These are phyloP conservation scores for Tilletiopsis washingtonensis DNA, from an alignment of 1,284 basidiomycete species.

Conservation along the genomic window DNA sequence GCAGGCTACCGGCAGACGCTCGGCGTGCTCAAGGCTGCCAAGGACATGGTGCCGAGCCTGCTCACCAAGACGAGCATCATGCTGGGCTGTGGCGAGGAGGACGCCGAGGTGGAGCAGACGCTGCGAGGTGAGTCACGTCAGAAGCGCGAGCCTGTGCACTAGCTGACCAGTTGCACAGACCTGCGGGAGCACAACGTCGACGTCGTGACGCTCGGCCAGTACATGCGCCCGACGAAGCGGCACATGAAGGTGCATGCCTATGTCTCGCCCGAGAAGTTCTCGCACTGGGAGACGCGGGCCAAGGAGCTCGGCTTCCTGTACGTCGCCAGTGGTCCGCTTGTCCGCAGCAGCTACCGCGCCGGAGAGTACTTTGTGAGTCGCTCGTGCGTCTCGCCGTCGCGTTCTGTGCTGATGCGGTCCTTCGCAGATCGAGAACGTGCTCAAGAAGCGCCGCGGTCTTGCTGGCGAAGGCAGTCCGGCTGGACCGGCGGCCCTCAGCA, in stretches of 20 bases:
- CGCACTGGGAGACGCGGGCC: conserved; percentile 78
- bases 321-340: conserved; percentile 90
- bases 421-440: neutral
- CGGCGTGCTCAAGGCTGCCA: conserved; percentile 65
- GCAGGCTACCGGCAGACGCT: conserved; percentile 88
- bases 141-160: neutral
- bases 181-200: conserved; percentile 81
- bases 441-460: neutral
- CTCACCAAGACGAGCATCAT: conserved; percentile 98
- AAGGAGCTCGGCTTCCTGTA: conserved; percentile 94
- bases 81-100: conserved; percentile 90
- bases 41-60: conserved; percentile 60
- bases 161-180: conserved; percentile 53
- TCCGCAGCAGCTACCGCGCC: conserved; percentile 92
- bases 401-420: neutral
- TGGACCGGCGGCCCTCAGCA: too few species aligned
- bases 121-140: conserved; percentile 60
- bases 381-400: neutral
- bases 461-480: too few species aligned
- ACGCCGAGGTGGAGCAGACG: conserved; percentile 74
- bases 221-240: conserved; percentile 97
- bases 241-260: conserved; percentile 99
- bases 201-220: conserved; percentile 98
- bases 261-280: conserved; percentile 86
- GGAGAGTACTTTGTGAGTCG: conserved; percentile 47